These are phyloP conservation scores for Claviceps lovelessii DNA, from an alignment of 2,329 filamentous ascomycete genomes.

Conservation along the genomic window DNA sequence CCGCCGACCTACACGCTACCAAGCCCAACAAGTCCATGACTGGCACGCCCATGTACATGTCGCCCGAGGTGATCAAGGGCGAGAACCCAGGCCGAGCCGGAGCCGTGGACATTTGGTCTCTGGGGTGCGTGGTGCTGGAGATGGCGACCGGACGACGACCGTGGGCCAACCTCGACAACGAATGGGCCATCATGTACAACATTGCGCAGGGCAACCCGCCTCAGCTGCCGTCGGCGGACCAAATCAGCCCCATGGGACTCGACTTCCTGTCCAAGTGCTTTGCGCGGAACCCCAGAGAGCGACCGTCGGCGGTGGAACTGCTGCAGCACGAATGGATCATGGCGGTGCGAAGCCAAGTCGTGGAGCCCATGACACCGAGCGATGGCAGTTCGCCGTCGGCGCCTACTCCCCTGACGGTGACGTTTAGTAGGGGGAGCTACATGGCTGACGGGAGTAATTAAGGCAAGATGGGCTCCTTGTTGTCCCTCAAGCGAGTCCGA, in stretches of 20 bases:
- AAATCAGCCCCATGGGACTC: conserved; percentile 70
- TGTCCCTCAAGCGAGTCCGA: too few relatives aligned
- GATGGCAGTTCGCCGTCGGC: conserved; percentile 32
- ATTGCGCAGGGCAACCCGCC: conserved; percentile 94
- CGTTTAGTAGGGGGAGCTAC: conserved; percentile 7
- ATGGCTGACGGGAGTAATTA: neutral
- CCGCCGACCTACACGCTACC: conserved; percentile 42
- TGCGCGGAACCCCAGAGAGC: conserved; percentile 61
- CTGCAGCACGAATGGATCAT: conserved; percentile 88
- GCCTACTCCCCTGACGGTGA: conserved; percentile 20
- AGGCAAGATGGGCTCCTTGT: too few relatives aligned
- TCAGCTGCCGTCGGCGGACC: conserved; percentile 65
- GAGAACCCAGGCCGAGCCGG: conserved; percentile 67
- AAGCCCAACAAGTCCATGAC: conserved; percentile 82
- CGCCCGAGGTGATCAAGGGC: conserved; percentile 92
- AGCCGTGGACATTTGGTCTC: conserved; percentile 87
- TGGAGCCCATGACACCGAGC: conserved; percentile 49
- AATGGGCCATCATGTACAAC: conserved; percentile 99
- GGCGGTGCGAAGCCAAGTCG: conserved; percentile 48
- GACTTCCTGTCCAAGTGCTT: conserved; percentile 87
- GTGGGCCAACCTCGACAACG: conserved; percentile 93
- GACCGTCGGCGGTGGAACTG: conserved; percentile 73
- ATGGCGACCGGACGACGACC: conserved; percentile 92
- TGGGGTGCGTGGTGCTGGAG: conserved; percentile 91
- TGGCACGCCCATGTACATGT: conserved; percentile 99